Base-by-base conservation (phyloP, 2,329 filamentous ascomycete genomes). In the Arthrocladium fulminans region DNA sequence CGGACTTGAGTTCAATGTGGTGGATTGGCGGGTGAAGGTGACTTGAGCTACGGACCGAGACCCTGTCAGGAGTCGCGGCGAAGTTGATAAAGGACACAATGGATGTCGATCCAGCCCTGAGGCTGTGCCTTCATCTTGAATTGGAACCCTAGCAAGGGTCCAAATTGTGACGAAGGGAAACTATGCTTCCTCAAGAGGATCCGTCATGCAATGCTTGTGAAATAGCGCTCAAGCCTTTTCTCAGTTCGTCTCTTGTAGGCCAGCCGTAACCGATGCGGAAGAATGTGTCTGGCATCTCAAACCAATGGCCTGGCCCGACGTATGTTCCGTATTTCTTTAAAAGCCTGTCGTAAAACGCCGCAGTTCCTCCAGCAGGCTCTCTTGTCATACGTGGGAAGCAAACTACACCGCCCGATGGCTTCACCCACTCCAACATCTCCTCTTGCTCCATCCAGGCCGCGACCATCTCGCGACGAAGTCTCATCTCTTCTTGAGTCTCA, bases 261-360 rank as follows among this genome's bases (percentile, higher is more conserved):
- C 54, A 60, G 6, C 60, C 59, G 32, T 53, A 60, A 8, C 60
- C 59, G 10, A 61, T 13, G 6, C 58, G 49, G 39, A 61, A 61
- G 25, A 50, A 58, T 1, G 25, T 48, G 47, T 60, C 59, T 5
- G 54, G 45, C 35, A 52, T 34, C 42, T 60, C 59, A 60, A 45
- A 45, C 43, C 43, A 45, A 17, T 54, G 49, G 1, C 60, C 60
- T 2, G 51, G 58, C 8, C 58, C 57, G 22, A 61, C 45, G 22
- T 60, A 59, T 1, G 54, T 56, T 8, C 42, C 48, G 22, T 60
- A 39, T n/a, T 54, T 45, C 3, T 45, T 35, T 2, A 60, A 40
- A 9, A 60, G 45, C 13, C 55, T 47, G 1, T 54, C 42, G 29
- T 45, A 45, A 20, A 59, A 58, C 15, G 51, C 49, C 15, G 35